Evolutionary conservation across 345 rosid genomes (phyloP).

Genomic region (Sisymbrium irio): DNA sequence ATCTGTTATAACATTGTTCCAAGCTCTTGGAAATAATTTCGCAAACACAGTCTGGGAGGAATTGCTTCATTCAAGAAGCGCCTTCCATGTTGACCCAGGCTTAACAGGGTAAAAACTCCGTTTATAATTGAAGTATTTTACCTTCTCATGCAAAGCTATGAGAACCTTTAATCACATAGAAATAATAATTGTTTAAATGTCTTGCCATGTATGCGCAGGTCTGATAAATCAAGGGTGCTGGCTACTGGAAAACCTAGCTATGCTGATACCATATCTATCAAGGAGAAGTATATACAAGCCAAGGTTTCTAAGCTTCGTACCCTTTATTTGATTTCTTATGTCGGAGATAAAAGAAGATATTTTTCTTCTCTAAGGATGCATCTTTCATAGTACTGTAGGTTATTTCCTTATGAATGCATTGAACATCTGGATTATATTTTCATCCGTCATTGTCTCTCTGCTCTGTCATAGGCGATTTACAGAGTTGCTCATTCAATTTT

Average conservation of each 20-base stretch:
- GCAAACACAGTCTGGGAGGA: constrained; percentile 99
- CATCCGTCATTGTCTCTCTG: not conserved
- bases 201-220: constrained; percentile 50
- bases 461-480: not conserved
- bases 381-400: constrained; percentile 4
- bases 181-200: not conserved
- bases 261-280: constrained; percentile 71
- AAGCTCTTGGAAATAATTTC: constrained; percentile 85
- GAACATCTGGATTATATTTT: not conserved
- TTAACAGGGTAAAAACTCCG: constrained; percentile 48
- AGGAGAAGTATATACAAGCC: constrained; percentile 97
- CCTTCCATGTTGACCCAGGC: constrained; percentile 61
- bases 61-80: constrained; percentile 74
- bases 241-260: constrained; percentile 63
- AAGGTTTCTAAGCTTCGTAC: constrained; percentile 55
- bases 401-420: not conserved
- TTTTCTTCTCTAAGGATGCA: constrained; percentile 7
- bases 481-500: not conserved
- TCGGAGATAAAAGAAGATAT: constrained; percentile 1
- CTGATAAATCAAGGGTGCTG: constrained; percentile 59
- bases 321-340: constrained; percentile 15
- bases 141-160: constrained; percentile 6
- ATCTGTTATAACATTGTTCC: constrained; percentile 91
- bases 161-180: not conserved
- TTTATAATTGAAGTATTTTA: constrained; percentile 2